These are phyloP conservation scores for Boletus barrowsii DNA, from an alignment of 768 basidiomycete species.

Conservation along the genomic window DNA sequence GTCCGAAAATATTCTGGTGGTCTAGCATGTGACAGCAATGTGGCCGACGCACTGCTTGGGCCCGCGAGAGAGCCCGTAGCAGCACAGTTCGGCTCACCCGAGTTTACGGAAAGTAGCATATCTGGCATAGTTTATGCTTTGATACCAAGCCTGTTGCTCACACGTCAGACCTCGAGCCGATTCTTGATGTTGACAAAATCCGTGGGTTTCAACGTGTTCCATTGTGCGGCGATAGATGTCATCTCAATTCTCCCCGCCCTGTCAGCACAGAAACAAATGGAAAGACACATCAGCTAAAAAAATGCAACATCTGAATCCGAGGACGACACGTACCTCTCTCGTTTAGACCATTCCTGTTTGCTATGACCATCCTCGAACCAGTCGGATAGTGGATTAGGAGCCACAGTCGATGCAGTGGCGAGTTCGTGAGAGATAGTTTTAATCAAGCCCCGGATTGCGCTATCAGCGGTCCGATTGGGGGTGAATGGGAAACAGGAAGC, in stretches of 20 bases:
- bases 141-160: not conserved
- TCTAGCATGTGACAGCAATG: constrained; percentile 6
- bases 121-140: constrained; percentile 21
- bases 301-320: constrained; percentile 19
- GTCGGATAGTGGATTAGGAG: constrained; percentile 36
- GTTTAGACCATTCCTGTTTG: constrained; percentile 56
- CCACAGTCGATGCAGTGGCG: constrained; percentile 29
- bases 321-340: constrained; percentile 42
- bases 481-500: constrained; percentile 57
- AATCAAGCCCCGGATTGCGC: constrained; percentile 50
- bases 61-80: not conserved
- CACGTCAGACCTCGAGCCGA: constrained; percentile 49
- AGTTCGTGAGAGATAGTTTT: constrained; percentile 45
- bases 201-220: constrained; percentile 47
- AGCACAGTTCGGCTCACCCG: constrained; percentile 3
- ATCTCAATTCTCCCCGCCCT: constrained; percentile 61
- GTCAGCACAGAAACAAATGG: constrained; percentile 6
- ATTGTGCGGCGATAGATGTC: constrained; percentile 43
- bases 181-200: constrained; percentile 55
- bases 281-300: constrained; percentile 7
- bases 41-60: constrained; percentile 2
- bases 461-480: constrained; percentile 57
- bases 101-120: constrained; percentile 14
- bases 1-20: not conserved
- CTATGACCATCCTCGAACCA: constrained; percentile 54